Percentiles rank a stretch among this genome's conserved stretches.
These are phyloP conservation scores for Oryza meyeriana DNA, from an alignment of 176 grass and related monocot genomes.

Conservation along the genomic window DNA sequence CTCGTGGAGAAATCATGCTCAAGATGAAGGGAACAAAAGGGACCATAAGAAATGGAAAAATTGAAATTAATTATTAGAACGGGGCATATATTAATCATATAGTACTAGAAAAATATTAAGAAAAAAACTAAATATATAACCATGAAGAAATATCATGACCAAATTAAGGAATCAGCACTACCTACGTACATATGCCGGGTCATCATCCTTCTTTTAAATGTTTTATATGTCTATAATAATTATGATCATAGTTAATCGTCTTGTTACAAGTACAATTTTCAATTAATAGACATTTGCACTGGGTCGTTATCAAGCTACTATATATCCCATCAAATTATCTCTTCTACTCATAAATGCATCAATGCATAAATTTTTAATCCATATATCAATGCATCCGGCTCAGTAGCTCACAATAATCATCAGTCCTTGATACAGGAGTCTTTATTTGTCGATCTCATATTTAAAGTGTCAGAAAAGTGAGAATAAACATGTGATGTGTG, in stretches of 20 bases:
- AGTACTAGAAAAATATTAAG: neutral
- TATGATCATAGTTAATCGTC: neutral
- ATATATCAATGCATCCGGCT: neutral
- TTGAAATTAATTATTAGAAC: neutral
- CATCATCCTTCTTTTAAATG: too few species aligned
- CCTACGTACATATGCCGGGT: too few species aligned
- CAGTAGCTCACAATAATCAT: neutral
- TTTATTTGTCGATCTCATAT: neutral
- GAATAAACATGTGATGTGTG: neutral
- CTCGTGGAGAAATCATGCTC: constrained; percentile 36
- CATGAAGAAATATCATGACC: neutral
- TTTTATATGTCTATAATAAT: too few species aligned
- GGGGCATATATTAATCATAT: neutral
- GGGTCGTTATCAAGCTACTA: neutral
- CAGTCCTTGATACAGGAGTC: neutral
- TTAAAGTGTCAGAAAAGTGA: neutral
- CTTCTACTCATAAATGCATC: neutral
- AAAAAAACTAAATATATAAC: neutral
- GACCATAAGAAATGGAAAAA: neutral
- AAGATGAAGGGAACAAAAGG: constrained; percentile 18
- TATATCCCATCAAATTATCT: neutral
- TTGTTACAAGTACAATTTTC: neutral
- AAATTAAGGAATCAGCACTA: neutral
- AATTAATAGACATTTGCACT: neutral
- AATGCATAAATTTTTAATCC: neutral